Evolutionary conservation across 495 filamentous ascomycete genomes (phyloP).

Genomic region (Neurospora sp.): DNA sequence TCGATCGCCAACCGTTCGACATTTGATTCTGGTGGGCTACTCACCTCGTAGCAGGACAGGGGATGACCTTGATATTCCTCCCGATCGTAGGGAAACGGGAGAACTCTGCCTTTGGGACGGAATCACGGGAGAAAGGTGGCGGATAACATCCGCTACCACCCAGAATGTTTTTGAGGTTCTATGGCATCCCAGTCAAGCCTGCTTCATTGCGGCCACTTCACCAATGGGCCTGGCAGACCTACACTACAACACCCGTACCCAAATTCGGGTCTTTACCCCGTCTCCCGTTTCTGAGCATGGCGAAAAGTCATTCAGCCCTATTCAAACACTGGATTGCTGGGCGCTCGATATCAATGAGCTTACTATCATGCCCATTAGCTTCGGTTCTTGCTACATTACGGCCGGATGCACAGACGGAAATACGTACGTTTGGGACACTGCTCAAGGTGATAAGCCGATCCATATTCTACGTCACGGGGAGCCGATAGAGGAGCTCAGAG

Average conservation of each 20-base stretch:
- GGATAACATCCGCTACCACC: constrained; percentile 40
- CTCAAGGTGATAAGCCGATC: constrained; percentile 45
- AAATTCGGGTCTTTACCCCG: constrained; percentile 37
- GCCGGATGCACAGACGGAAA: constrained; percentile 77
- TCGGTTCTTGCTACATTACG: constrained; percentile 50
- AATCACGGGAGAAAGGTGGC: constrained; percentile 33
- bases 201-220: constrained; percentile 54
- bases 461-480: constrained; percentile 60
- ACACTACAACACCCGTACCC: constrained; percentile 33
- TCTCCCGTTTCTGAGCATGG: constrained; percentile 17
- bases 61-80: constrained; percentile 45
- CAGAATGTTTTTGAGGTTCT: constrained; percentile 72
- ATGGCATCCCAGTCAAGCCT: constrained; percentile 57
- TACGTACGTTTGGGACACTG: constrained; percentile 78
- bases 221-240: constrained; percentile 32
- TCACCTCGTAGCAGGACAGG: constrained; percentile 45
- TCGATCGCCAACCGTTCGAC: constrained; percentile 30
- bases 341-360: constrained; percentile 86
- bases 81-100: constrained; percentile 43
- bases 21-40: constrained; percentile 69
- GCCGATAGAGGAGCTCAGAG: constrained; percentile 52
- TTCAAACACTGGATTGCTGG: constrained; percentile 52
- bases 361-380: constrained; percentile 45
- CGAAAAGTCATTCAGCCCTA: constrained; percentile 22
- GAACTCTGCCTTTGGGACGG: constrained; percentile 69